Evolutionary conservation across 306 rosid species (phyloP).

Genomic region (Cucurbita pepo): DNA sequence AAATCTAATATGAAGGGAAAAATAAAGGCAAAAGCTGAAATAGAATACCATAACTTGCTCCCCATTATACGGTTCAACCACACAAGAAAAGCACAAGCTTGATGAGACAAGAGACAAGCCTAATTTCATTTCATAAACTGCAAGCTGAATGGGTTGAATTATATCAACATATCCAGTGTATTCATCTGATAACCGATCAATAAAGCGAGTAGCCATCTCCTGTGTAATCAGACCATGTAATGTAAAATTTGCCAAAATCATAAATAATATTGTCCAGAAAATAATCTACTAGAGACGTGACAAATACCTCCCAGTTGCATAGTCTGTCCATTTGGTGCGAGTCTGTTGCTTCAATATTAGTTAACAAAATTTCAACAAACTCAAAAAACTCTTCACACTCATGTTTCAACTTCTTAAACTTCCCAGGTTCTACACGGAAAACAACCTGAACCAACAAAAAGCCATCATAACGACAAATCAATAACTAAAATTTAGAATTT

Average conservation of each 20-base stretch:
- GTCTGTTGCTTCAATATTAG: conserved; percentile 22
- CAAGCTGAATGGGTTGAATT: conserved; percentile 81
- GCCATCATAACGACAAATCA: not conserved
- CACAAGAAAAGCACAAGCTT: conserved; percentile 21
- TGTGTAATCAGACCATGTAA: conserved; percentile 18
- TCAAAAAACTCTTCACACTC: conserved; percentile 57
- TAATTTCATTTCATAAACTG: conserved; percentile 79
- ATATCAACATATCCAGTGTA: conserved; percentile 40
- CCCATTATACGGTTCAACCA: conserved; percentile 20
- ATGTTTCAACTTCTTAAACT: conserved; percentile 48
- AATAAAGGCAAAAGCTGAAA: not conserved
- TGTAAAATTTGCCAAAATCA: not conserved
- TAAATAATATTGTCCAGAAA: not conserved
- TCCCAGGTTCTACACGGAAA: conserved; percentile 52
- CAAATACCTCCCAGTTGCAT: conserved; percentile 60
- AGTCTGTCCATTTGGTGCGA: conserved; percentile 28
- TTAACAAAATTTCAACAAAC: conserved; percentile 20
- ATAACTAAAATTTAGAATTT: not conserved
- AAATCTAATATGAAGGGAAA: not conserved
- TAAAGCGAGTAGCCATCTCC: conserved; percentile 55
- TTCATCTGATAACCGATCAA: conserved; percentile 39
- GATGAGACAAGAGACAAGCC: conserved; percentile 59
- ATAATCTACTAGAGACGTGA: not conserved
- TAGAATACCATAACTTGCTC: conserved; percentile 35
- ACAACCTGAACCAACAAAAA: conserved; percentile 34